Evolutionary conservation across 73 alveolate genomes (phyloP).

Genomic region (Paramecium sonneborni): DNA sequence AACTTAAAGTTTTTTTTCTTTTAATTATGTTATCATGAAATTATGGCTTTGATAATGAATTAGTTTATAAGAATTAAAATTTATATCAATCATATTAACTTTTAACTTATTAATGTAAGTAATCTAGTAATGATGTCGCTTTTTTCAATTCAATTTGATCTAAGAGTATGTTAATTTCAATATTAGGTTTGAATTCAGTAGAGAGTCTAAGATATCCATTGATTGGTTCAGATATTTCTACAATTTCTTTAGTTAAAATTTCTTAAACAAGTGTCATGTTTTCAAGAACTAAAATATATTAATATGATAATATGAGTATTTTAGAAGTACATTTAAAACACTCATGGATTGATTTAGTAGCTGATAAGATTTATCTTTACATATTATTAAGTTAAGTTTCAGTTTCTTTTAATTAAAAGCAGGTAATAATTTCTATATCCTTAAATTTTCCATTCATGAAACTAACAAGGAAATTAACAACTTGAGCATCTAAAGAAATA

Average conservation of each 20-base stretch:
- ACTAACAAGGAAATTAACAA: neutral
- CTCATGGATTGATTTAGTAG: constrained; percentile 35
- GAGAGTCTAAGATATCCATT: neutral
- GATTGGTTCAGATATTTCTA: neutral
- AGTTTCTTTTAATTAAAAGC: neutral
- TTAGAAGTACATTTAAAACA: neutral
- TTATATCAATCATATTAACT: neutral
- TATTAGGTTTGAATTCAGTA: neutral
- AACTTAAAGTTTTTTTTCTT: no score
- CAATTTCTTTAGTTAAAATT: neutral
- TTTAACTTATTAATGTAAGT: neutral
- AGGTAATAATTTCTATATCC: neutral
- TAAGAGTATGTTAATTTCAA: neutral
- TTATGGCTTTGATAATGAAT: no score
- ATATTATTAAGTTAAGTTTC: neutral
- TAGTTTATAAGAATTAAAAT: neutral
- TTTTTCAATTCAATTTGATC: neutral
- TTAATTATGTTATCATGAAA: no score
- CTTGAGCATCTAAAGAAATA: constrained; percentile 56
- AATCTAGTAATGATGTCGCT: neutral
- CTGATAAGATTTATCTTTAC: neutral
- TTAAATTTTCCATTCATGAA: neutral
- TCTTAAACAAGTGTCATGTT: neutral
- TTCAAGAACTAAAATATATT: constrained; percentile 29
- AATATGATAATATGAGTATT: constrained; percentile 2